Evolutionary conservation across 305 asterid genomes (phyloP).

Genomic region (Plantago coronopus): DNA sequence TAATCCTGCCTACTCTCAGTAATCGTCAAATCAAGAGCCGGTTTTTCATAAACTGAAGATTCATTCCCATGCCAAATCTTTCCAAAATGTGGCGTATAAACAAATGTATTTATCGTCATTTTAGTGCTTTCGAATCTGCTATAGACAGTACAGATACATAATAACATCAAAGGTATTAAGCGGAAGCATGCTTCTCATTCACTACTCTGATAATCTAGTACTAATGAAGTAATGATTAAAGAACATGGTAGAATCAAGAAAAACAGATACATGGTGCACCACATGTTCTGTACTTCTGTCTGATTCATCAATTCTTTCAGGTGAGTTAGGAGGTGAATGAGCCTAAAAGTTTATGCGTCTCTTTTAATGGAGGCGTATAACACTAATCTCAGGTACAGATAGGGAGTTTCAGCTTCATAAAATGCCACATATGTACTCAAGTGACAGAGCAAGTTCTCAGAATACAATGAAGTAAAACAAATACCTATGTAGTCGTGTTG

Average conservation of each 20-base stretch:
- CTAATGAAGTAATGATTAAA: not conserved
- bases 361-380: not conserved
- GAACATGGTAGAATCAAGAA: not conserved
- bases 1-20: too few species aligned
- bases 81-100: too few species aligned
- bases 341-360: not conserved
- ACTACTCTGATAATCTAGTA: too few species aligned
- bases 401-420: not conserved
- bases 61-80: too few species aligned
- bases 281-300: not conserved
- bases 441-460: not conserved
- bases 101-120: too few species aligned
- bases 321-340: not conserved
- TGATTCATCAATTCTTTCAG: not conserved
- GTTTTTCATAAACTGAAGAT: too few species aligned
- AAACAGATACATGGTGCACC: not conserved
- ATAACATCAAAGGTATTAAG: too few species aligned
- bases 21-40: too few species aligned
- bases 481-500: slow-evolving; percentile 2
- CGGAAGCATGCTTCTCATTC: too few species aligned
- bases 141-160: too few species aligned
- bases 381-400: not conserved
- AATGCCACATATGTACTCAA: not conserved
- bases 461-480: not conserved
- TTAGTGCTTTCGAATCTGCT: too few species aligned